Percentiles rank a stretch among this genome's conserved stretches.
phyloP scores from a whole-genome alignment of 176 grass and related monocot genomes.

The Saccharum spontaneum region DNA sequence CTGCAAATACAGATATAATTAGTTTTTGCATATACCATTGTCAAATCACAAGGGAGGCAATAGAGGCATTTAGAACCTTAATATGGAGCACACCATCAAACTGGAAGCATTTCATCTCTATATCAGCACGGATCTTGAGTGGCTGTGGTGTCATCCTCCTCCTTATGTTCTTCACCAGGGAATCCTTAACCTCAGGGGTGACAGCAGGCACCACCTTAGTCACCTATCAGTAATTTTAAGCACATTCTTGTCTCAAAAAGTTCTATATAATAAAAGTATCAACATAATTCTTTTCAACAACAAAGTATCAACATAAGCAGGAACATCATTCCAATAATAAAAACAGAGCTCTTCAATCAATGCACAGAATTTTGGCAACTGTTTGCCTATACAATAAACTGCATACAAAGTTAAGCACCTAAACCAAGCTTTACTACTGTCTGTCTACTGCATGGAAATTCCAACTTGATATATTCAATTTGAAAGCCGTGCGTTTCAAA shows the following conservation, averaged over 20 bases:
- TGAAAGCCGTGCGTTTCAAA: not conserved
- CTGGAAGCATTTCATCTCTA: constrained; percentile 93
- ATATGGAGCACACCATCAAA: constrained; percentile 95
- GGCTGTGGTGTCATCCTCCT: constrained; percentile 93
- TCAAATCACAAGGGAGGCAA: not conserved
- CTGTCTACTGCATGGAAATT: not conserved
- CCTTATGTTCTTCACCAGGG: constrained; percentile 81
- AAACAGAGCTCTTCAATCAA: not conserved
- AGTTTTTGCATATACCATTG: not conserved
- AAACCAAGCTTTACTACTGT: not conserved
- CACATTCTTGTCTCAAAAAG: not conserved
- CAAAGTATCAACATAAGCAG: not conserved
- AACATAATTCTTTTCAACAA: no score
- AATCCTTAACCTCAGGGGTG: constrained; percentile 75
- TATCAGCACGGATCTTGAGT: constrained; percentile 86
- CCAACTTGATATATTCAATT: not conserved
- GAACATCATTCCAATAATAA: not conserved
- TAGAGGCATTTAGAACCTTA: constrained; percentile 50
- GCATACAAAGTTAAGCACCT: not conserved
- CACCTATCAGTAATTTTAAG: constrained; percentile 54
- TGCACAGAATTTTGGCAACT: not conserved
- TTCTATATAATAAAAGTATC: no score
- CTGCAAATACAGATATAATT: constrained; percentile 33
- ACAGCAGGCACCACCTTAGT: constrained; percentile 77
- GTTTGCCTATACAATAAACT: not conserved